A percentile compares a stretch with the other conserved stretches of the same genome.
phyloP scores from a whole-genome alignment of 768 basidiomycete species.

The Asterophora parasitica region DNA sequence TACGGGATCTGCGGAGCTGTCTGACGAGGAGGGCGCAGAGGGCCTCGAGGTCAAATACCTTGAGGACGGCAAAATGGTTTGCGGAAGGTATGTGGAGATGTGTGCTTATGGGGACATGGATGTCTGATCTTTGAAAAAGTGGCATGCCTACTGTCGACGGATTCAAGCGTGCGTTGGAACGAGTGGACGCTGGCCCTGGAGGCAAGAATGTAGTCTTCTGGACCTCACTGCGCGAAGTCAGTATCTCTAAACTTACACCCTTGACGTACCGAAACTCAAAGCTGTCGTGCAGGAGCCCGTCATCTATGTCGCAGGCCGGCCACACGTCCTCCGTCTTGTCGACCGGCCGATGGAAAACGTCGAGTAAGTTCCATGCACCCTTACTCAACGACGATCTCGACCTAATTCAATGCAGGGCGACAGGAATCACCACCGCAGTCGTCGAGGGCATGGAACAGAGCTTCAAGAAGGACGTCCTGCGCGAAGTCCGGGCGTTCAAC shows the following conservation, averaged over 20 bases:
- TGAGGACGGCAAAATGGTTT: slow-evolving; percentile 58
- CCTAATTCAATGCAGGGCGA: slow-evolving; percentile 53
- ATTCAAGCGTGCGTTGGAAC: slow-evolving; percentile 71
- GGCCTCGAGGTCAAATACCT: slow-evolving; percentile 34
- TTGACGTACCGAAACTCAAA: background rate
- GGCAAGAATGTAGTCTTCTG: slow-evolving; percentile 77
- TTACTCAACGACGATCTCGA: background rate
- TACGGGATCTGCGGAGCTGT: slow-evolving; percentile 18
- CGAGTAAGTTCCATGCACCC: slow-evolving; percentile 54
- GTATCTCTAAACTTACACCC: slow-evolving; percentile 5
- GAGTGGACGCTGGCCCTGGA: slow-evolving; percentile 78
- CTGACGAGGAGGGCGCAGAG: slow-evolving; percentile 25
- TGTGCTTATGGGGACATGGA: background rate
- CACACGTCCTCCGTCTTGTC: slow-evolving; percentile 86
- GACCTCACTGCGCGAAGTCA: slow-evolving; percentile 92
- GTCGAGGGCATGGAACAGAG: slow-evolving; percentile 89
- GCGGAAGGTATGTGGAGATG: slow-evolving; percentile 59
- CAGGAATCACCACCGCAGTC: slow-evolving; percentile 84
- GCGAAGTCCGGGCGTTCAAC: slow-evolving; percentile 64
- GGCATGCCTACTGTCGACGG: slow-evolving; percentile 96
- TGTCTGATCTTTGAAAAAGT: slow-evolving; percentile 30
- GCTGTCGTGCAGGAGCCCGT: slow-evolving; percentile 72
- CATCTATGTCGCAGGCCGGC: slow-evolving; percentile 79
- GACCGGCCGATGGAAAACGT: slow-evolving; percentile 91
- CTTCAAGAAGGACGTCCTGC: slow-evolving; percentile 84